Conservation (phyloP, 768 basidiomycete genomes). For the Leccinum incarnatum region DNA sequence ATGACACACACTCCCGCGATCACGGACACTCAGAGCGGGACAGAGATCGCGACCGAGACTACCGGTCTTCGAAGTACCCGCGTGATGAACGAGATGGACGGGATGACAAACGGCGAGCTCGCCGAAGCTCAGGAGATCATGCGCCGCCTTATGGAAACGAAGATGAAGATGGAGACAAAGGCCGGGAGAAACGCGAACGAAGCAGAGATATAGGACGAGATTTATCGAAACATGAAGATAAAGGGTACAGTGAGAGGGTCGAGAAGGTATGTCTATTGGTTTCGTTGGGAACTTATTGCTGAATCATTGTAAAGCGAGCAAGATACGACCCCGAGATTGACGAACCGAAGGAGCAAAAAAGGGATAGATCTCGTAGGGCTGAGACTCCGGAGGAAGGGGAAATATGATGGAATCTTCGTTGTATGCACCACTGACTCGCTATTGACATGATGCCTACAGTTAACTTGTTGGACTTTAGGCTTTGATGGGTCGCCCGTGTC, state of each 20-base stretch:
- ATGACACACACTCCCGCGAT: conserved; percentile 33
- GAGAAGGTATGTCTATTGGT: conserved; percentile 54
- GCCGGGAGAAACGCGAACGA: conserved; percentile 46
- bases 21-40: conserved; percentile 34
- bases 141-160: conserved; percentile 35
- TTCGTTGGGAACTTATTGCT: background rate
- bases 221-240: conserved; percentile 41
- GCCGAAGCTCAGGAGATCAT: conserved; percentile 40
- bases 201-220: conserved; percentile 39
- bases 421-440: conserved; percentile 8
- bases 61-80: conserved; percentile 44
- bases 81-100: conserved; percentile 56
- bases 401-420: conserved; percentile 46
- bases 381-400: conserved; percentile 90
- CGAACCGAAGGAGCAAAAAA: conserved; percentile 44
- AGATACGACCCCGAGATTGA: conserved; percentile 49
- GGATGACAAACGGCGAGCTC: conserved; percentile 47
- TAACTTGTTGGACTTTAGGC: conserved; percentile 4
- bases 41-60: conserved; percentile 40
- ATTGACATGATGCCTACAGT: background rate
- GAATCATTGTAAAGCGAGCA: conserved; percentile 42
- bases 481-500: background rate
- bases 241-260: conserved; percentile 50
- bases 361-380: conserved; percentile 43
- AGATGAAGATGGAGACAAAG: conserved; percentile 38